Base-by-base conservation (phyloP, 257 asterid genomes). In the Ilex aquifolium region DNA sequence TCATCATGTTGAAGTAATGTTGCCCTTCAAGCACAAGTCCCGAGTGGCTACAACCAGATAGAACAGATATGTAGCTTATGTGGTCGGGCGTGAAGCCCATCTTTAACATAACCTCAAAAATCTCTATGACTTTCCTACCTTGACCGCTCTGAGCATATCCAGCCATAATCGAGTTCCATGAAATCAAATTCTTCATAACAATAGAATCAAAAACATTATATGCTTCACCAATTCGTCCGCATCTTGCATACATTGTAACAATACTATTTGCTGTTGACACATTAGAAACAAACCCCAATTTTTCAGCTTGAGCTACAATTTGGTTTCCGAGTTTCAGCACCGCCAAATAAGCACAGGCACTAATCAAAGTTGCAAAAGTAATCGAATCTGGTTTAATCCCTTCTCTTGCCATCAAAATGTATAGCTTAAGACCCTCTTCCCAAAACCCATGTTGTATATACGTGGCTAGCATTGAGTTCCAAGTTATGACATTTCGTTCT, bases 141-240 rank as follows among this genome's bases (percentile, higher is more conserved):
- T 62, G 61, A 48, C 73, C 77, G 9, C 64, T 60, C 65, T 56
- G 68, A 51, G 77, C 66, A 62, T 57, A 72, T 12, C 73, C 77
- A 29, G 73, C 36, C 60, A 72, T 65, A 64, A 72, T 67, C 16
- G 73, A 65, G 44, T 72, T 72, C 77, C 77, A 72, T 44, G 77
- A 62, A 36, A 72, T 64, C 15, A 52, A 16, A 57, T 72, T 65
- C 46, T 55, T 67, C 8, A 42, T 52, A 21, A 51, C 53, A 49
- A 67, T 72, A 32, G 66, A 69, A 42, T 62, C 60, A 57, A 72
- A 72, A 49, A 67, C 29, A 17, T 13, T 11, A 48, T 63, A 39
- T 4, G 73, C 59, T n/a, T 66, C 58, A 17, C 44, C 56, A 40
- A 65, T 65, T 58, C 60, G 55, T 32, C 77, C 77, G 13, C 77